Evolutionary conservation across 139 green algal species (phyloP).

Genomic region (Micractinium conductrix): DNA sequence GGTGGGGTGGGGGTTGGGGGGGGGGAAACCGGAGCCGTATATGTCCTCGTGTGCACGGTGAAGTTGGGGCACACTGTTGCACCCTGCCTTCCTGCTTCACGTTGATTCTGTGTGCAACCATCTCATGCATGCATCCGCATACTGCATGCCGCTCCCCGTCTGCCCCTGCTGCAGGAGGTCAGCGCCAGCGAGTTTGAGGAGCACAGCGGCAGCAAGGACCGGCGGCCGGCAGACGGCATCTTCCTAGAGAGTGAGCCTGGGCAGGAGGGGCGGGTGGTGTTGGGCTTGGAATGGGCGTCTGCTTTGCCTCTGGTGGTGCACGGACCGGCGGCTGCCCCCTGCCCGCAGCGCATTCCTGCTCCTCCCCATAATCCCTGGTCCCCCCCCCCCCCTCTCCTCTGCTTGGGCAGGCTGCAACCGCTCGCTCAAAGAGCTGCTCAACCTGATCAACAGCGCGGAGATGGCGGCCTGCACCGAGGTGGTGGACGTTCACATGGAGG

Average conservation of each 20-base stretch:
- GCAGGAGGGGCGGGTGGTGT: too few species aligned
- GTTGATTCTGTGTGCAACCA: too few species aligned
- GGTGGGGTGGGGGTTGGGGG: too few species aligned
- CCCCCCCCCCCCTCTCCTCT: not conserved
- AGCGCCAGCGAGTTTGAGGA: constrained; percentile 58
- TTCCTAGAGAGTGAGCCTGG: constrained; percentile 39
- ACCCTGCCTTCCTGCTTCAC: not conserved
- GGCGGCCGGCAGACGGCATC: constrained; percentile 54
- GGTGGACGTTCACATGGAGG: constrained; percentile 58
- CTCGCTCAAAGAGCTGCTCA: constrained; percentile 50
- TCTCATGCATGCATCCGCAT: not conserved
- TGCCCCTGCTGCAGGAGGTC: not conserved
- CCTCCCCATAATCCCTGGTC: not conserved
- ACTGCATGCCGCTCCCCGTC: too few species aligned
- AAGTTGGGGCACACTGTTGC: too few species aligned
- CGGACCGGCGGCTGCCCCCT: too few species aligned
- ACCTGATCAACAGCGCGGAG: constrained; percentile 48
- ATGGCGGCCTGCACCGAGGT: constrained; percentile 34
- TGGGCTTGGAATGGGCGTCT: too few species aligned
- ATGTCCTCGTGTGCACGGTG: too few species aligned
- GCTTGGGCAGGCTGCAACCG: constrained; percentile 45
- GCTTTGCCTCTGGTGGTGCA: too few species aligned
- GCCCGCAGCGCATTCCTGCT: too few species aligned
- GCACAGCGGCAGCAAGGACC: constrained; percentile 52
- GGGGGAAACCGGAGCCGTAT: too few species aligned